Base-by-base conservation (phyloP, 148 eudicot species). In the Selenicereus undatus region DNA sequence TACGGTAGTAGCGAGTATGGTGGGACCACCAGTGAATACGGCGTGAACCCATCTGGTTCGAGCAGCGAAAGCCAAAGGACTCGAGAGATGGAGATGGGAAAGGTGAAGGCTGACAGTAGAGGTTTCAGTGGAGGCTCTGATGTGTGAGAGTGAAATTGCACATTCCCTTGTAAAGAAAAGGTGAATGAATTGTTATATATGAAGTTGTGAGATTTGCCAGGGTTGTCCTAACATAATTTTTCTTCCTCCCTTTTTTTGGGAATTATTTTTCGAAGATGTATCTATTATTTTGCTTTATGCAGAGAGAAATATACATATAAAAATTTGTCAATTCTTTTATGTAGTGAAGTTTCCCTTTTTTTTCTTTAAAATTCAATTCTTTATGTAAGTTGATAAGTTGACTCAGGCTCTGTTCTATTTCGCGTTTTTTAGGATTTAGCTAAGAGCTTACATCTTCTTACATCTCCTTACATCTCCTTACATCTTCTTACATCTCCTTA, bases 21-120 rank as follows among this genome's bases (percentile, higher is more conserved):
- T 48, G 92, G 90, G 32, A 90, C 93, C 2, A 92, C 98, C 27
- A 94, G 98, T 45, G 99, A 96, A 84, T 97, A 92, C 8, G 99
- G 99, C 30, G 80, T 90, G 75, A 79, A 97, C 81, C 94, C 95
- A 1, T 92, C 99, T 30, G 98, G 95, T 27, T 90, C 99, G 8
- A 97, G 97, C 71, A 91, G 92, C 17, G 99, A 97, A 88, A 30
- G 32, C 32, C 97, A 88, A 62, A 89, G 82, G 29, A 78, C 82
- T 24, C 84, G 87, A 14, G 82, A 82, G 77, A 92, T 91, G 95
- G 94, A 92, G 81, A 84, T 89, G 93, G 89, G 94, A 24, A 91
- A 82, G 84, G 82, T 80, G 80, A 92, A 85, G 79, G 86, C 83
- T 56, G 94, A 90, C 45, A 86, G 89, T 74, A 76, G 83, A 75